phyloP scores from a whole-genome alignment of 2,329 filamentous ascomycete species.

The Penicillium griseofulvum region DNA sequence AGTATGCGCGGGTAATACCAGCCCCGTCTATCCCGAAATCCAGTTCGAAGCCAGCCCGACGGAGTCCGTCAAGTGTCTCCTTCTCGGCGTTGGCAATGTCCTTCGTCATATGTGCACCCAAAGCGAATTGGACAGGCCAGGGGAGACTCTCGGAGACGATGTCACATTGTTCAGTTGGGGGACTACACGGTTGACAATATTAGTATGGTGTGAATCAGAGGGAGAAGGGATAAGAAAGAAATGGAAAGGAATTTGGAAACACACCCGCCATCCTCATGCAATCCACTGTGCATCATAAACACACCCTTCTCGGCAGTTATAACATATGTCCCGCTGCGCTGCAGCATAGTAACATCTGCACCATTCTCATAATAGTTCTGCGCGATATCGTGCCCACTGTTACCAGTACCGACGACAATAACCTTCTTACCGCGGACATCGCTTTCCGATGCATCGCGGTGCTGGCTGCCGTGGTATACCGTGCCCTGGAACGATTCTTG shows the following conservation, averaged over 20 bases:
- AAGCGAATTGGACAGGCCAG: constrained; percentile 47
- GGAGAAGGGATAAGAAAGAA: too few species aligned
- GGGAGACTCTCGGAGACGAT: constrained; percentile 49
- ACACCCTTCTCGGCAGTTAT: constrained; percentile 47
- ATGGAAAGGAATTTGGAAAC: neutral
- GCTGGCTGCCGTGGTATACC: constrained; percentile 46
- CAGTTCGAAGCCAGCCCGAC: constrained; percentile 47
- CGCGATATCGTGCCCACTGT: constrained; percentile 52
- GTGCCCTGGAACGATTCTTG: constrained; percentile 44
- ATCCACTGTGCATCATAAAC: constrained; percentile 45
- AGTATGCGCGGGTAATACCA: constrained; percentile 46
- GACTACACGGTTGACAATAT: constrained; percentile 24
- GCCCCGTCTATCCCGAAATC: constrained; percentile 42
- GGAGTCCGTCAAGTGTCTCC: constrained; percentile 46
- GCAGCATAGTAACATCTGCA: constrained; percentile 53
- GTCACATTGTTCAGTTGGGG: constrained; percentile 53
- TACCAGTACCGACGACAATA: constrained; percentile 51
- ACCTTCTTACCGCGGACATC: constrained; percentile 45
- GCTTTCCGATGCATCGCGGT: constrained; percentile 41
- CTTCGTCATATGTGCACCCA: constrained; percentile 45
- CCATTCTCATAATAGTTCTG: constrained; percentile 52
- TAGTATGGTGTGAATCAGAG: neutral
- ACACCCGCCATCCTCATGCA: constrained; percentile 47
- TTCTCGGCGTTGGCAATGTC: constrained; percentile 44
- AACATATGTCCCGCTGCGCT: constrained; percentile 53